A percentile compares a stretch with the other conserved stretches of the same genome.
Conservation (phyloP, 164 flowering plant species). For the Liriodendron chinense region DNA sequence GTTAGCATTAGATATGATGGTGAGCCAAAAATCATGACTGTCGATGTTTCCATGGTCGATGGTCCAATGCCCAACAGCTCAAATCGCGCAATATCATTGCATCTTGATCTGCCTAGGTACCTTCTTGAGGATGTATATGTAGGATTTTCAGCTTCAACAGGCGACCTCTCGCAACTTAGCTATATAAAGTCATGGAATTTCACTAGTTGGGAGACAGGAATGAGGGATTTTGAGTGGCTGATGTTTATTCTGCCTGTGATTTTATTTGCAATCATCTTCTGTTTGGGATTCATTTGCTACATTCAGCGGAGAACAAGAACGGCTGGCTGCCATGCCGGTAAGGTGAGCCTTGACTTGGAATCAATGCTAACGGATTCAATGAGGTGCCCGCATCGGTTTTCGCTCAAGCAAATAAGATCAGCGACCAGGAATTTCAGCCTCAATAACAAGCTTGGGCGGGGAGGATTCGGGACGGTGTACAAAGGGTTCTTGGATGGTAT, state of each 20-base stretch:
- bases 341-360: conserved; percentile 8
- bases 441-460: conserved; percentile 23
- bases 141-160: conserved; percentile 55
- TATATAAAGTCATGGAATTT: conserved; percentile 42
- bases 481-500: conserved; percentile 22
- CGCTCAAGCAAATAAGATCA: conserved; percentile 13
- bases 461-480: conserved; percentile 36
- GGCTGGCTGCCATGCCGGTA: not conserved
- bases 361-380: conserved; percentile 24
- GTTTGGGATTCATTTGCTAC: not conserved
- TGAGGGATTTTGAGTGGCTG: not conserved
- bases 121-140: conserved; percentile 41
- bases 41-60: conserved; percentile 18
- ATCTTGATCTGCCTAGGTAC: conserved; percentile 29
- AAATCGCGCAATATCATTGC: conserved; percentile 20
- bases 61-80: not conserved
- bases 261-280: not conserved
- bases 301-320: too few species aligned
- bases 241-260: not conserved
- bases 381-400: conserved; percentile 18
- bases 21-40: conserved; percentile 7
- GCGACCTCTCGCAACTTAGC: conserved; percentile 18
- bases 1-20: conserved; percentile 37
- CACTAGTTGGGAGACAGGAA: conserved; percentile 19
- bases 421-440: conserved; percentile 21